Evolutionary conservation across 1,284 basidiomycete genomes (phyloP), one percentile per base, ranked within the genome.

Genomic region (Trichosporon inkin): DNA sequence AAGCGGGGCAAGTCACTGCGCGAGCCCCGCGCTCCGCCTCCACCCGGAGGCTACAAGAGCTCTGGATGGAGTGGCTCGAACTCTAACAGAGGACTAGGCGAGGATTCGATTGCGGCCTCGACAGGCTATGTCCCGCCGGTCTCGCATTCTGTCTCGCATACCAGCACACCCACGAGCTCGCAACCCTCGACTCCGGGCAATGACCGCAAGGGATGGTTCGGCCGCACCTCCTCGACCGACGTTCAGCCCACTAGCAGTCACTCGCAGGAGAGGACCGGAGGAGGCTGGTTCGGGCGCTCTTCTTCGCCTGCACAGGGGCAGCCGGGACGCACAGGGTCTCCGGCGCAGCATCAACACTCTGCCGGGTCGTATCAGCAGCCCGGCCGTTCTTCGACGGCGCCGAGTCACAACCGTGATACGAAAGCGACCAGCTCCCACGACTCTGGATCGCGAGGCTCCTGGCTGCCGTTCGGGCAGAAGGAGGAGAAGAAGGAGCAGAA

Each of bases 1-100:
- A 55, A 54, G 38, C 54, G 58, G 37, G 55, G 55, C 14, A 49
- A 49, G 16, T 49, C 44, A 3, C 44, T 49, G 4, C 44, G 44
- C 44, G 44, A 49, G 13, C 44, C 44, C 7, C 44, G 22, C 22
- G 44, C 44, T 6, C 44, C 44, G 14, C 44, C 44, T 16, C 44
- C 44, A 24, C 44, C 44, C 22, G 44, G 44, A 28, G 44, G 44
- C 17, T 49, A 49, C 24, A 49, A 49, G 16, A 49, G 44, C 44
- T 49, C 44, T 14, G 44, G 44, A 8, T 49, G 32, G 37, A 55
- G n/a, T 14, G 37, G 19, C 44, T 20, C 20, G 32, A 39, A 34
- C 17, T 44, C 53, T 35, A 55, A 37, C 39, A 41, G 32, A 32
- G 55, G 38, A 16, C 16, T 17, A 10, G 20, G 44, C 34, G 35